phyloP scores from a whole-genome alignment of 148 eudicot genomes.

The Vaccinium corymbosum region DNA sequence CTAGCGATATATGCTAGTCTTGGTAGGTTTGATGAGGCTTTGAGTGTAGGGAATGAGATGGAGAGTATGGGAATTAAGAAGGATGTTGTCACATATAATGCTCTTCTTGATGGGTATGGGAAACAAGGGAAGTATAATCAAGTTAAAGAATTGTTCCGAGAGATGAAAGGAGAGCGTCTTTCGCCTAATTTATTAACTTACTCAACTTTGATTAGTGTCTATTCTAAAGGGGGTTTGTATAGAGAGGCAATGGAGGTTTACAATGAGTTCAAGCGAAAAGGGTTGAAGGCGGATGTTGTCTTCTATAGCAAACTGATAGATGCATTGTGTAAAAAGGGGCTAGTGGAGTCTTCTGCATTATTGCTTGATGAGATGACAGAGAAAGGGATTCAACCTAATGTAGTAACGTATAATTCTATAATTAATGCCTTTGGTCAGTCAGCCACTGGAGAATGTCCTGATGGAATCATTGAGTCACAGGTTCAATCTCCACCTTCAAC shows the following conservation, averaged over 20 bases:
- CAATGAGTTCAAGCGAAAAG: conserved; percentile 68
- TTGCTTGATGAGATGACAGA: conserved; percentile 91
- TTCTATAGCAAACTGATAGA: conserved; percentile 90
- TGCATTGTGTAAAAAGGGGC: conserved; percentile 85
- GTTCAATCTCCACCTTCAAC: conserved; percentile 27
- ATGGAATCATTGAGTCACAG: conserved; percentile 24
- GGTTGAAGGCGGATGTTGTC: conserved; percentile 91
- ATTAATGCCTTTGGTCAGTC: conserved; percentile 94
- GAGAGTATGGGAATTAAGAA: conserved; percentile 69
- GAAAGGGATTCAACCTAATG: conserved; percentile 88
- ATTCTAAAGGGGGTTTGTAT: conserved; percentile 70
- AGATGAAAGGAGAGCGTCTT: conserved; percentile 65
- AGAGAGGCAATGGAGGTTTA: conserved; percentile 71
- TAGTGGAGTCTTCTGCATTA: conserved; percentile 68
- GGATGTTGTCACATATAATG: conserved; percentile 94
- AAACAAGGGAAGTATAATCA: conserved; percentile 86
- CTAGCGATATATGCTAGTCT: conserved; percentile 82
- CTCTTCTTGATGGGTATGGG: conserved; percentile 87
- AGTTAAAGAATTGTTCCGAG: conserved; percentile 59
- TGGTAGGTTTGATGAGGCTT: conserved; percentile 82
- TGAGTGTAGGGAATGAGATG: conserved; percentile 75
- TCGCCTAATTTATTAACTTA: conserved; percentile 74
- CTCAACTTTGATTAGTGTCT: conserved; percentile 84
- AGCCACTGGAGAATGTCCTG: conserved; percentile 29
- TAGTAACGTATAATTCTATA: conserved; percentile 90